Evolutionary conservation across 805 yeast species (phyloP).

Genomic region (Dipodascus geniculatus): DNA sequence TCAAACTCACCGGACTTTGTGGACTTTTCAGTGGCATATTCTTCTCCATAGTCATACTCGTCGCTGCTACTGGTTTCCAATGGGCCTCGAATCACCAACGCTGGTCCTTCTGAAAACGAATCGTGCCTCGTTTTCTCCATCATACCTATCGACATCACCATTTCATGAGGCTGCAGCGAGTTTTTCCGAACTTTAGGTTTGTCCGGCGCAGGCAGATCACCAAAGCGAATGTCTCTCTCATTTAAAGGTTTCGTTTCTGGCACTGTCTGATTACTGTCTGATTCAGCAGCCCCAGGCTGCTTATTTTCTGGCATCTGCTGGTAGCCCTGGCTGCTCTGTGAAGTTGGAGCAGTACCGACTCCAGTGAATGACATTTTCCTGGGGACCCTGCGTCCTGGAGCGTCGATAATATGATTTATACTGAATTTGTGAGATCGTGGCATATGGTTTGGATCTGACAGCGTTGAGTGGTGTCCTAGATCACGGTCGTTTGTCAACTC

Average conservation of each 20-base stretch:
- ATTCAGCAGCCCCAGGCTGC: not conserved
- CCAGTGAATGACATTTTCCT: too few species aligned
- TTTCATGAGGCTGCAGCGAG: constrained; percentile 68
- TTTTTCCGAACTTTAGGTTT: constrained; percentile 14
- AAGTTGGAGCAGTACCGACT: not conserved
- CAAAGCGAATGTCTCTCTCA: constrained; percentile 40
- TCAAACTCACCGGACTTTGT: not conserved
- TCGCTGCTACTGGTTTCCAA: constrained; percentile 43
- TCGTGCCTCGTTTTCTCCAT: constrained; percentile 35
- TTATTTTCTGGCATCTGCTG: not conserved
- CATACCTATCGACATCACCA: constrained; percentile 75
- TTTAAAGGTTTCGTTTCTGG: constrained; percentile 17
- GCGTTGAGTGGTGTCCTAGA: too few species aligned
- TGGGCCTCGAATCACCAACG: constrained; percentile 68
- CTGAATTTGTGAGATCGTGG: not conserved
- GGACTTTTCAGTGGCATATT: constrained; percentile 2
- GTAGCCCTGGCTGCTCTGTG: not conserved
- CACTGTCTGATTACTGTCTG: constrained; percentile 8
- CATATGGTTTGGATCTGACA: not conserved
- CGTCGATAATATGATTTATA: not conserved
- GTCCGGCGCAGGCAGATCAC: constrained; percentile 35
- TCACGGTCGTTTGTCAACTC: not conserved
- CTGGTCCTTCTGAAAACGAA: constrained; percentile 54
- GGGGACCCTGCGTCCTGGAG: not conserved
- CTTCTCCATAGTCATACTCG: constrained; percentile 8